Evolutionary conservation across 2,329 filamentous ascomycete genomes (phyloP), one percentile per base, ranked within the genome.

Genomic region (Sporothrix pseudoabietina): DNA sequence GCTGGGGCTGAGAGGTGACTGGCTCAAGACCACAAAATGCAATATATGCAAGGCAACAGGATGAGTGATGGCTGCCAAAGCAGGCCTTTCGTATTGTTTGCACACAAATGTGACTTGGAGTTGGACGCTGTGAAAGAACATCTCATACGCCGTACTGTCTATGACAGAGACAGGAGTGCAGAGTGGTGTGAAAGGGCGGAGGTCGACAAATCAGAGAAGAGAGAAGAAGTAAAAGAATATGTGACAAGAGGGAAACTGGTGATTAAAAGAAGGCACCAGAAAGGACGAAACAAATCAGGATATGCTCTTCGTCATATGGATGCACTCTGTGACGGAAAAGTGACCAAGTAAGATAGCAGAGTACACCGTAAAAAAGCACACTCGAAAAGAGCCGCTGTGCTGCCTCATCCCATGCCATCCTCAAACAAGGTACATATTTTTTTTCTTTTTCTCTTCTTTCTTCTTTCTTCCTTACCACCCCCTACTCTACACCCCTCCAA

Each of bases 271-370:
- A 49, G 59, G 54, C 32, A 14, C 9, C 47, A 55, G 14, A 52
- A 68, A 63, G 47, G 14, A 59, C 12, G 49, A 61, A 69, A 63
- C 41, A 16, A 72, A 54, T 30, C 19, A 69, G 68, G 16, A 39
- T 16, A n/a, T 41, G 22, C 14, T 32, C 8, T 41, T n/a, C 32
- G 32, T 10, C 26, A 10, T 4, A 12, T 9, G 63, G 26, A 47
- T 16, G 26, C 7, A 41, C 6, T 30, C 22, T 66, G 39, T 47
- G 39, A 47, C 30, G 61, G 35, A 65, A 65, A 65, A 47, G 61
- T 66, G 61, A 66, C 61, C 22, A 12, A 12, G 32, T 30, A 30
- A 41, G 14, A 32, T 35, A 39, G 14, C 26, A 49, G 39, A 47
- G 16, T 19, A 19, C 8, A 26, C 2, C 2, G 26, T 26, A 47